These are phyloP conservation scores for Trametes elegans DNA, from an alignment of 768 basidiomycete genomes.

Conservation along the genomic window DNA sequence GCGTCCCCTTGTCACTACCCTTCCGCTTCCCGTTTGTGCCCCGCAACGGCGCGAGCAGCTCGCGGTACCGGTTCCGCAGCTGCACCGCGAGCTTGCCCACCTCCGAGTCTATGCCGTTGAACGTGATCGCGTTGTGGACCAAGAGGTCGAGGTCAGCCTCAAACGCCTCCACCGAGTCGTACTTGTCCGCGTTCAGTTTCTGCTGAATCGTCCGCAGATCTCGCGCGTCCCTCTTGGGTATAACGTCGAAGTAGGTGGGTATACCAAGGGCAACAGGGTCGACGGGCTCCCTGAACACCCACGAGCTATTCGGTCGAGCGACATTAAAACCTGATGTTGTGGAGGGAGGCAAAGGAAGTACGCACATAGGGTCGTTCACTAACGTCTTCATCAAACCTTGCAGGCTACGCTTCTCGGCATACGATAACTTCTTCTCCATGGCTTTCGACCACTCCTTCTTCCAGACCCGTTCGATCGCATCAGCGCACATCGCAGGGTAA, in stretches of 20 bases:
- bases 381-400: constrained; percentile 67
- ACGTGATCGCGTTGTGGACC: constrained; percentile 83
- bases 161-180: constrained; percentile 73
- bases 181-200: constrained; percentile 81
- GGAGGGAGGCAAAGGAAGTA: constrained; percentile 17
- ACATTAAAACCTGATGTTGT: neutral
- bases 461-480: constrained; percentile 70
- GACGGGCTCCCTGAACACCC: constrained; percentile 82
- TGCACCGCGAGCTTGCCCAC: constrained; percentile 63
- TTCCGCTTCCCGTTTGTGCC: constrained; percentile 60
- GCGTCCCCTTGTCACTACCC: constrained; percentile 61
- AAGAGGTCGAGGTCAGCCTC: constrained; percentile 87
- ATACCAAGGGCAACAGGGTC: constrained; percentile 82
- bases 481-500: constrained; percentile 69
- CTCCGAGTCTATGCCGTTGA: constrained; percentile 82
- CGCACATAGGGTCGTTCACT: constrained; percentile 66
- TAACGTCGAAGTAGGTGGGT: constrained; percentile 85
- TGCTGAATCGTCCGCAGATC: constrained; percentile 80
- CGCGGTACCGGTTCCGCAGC: constrained; percentile 51
- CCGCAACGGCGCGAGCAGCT: constrained; percentile 49
- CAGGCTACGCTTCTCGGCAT: constrained; percentile 78
- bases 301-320: constrained; percentile 45
- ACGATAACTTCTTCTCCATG: constrained; percentile 68
- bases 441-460: constrained; percentile 86
- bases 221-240: constrained; percentile 81